These are phyloP conservation scores for Phellinidium pouzarii DNA, from an alignment of 1,284 basidiomycete genomes.

Conservation along the genomic window DNA sequence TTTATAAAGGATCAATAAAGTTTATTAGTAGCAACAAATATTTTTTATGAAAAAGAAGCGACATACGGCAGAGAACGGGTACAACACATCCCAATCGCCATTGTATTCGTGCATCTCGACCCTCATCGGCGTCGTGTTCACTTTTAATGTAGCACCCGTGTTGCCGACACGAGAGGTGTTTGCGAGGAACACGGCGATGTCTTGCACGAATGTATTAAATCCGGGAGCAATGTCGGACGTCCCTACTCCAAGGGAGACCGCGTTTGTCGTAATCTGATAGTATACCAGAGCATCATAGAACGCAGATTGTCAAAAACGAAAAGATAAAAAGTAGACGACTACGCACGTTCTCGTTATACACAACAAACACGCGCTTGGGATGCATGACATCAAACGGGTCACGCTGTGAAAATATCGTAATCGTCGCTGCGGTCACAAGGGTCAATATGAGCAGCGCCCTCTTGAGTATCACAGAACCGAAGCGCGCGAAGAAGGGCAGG, in stretches of 20 bases:
- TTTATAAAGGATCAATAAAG: too few relatives aligned
- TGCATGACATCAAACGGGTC: constrained; percentile 78
- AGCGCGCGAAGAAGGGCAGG: constrained; percentile 72
- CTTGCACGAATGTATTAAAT: constrained; percentile 53
- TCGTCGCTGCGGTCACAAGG: constrained; percentile 42
- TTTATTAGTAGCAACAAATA: too few relatives aligned
- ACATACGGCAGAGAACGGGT: constrained; percentile 73
- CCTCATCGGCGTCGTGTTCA: constrained; percentile 19
- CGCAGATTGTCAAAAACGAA: not conserved
- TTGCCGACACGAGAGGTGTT: constrained; percentile 23
- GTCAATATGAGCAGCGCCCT: constrained; percentile 43
- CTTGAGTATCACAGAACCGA: constrained; percentile 44
- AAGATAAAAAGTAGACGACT: not conserved
- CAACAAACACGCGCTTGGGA: constrained; percentile 82
- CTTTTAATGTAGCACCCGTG: constrained; percentile 34
- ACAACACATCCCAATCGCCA: constrained; percentile 81
- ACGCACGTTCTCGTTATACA: constrained; percentile 85
- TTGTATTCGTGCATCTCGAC: constrained; percentile 63
- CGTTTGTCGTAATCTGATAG: constrained; percentile 59
- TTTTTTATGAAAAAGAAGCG: not conserved
- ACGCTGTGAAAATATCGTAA: constrained; percentile 57
- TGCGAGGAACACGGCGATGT: constrained; percentile 59
- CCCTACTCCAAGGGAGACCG: constrained; percentile 78
- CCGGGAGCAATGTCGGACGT: constrained; percentile 81
- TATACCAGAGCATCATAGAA: constrained; percentile 1